Evolutionary conservation across 1,139 yeast genomes (phyloP).

Genomic region (Magnusiomyces magnusii): DNA sequence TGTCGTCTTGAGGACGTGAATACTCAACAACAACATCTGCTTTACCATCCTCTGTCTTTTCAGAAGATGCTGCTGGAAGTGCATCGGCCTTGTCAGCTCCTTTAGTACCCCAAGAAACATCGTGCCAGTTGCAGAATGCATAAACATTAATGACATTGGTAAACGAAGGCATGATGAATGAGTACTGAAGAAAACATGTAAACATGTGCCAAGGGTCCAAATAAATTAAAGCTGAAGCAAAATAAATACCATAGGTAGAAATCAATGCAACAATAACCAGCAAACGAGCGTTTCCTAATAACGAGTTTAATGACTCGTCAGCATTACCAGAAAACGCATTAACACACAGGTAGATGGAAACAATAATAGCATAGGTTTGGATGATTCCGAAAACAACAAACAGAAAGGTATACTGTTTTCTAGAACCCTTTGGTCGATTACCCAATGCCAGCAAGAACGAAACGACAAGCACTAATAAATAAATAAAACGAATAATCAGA

Average conservation of each 20-base stretch:
- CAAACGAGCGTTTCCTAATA: constrained; percentile 27
- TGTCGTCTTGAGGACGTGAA: constrained; percentile 63
- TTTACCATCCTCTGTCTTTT: constrained; percentile 54
- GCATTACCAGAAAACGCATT: constrained; percentile 27
- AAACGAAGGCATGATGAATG: constrained; percentile 80
- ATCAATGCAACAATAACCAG: constrained; percentile 68
- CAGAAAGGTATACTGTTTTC: constrained; percentile 30
- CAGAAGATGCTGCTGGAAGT: constrained; percentile 46
- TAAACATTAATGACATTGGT: constrained; percentile 69
- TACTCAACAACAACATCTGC: constrained; percentile 65
- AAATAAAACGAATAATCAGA: constrained; percentile 33
- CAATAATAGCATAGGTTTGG: constrained; percentile 34
- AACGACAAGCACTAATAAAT: constrained; percentile 31
- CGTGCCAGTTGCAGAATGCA: constrained; percentile 94
- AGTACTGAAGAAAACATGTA: constrained; percentile 78
- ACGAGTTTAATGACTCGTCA: constrained; percentile 9
- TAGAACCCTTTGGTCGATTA: constrained; percentile 38
- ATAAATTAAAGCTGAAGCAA: constrained; percentile 58
- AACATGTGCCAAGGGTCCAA: constrained; percentile 95
- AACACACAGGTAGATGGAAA: constrained; percentile 36
- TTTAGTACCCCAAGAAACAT: constrained; percentile 98
- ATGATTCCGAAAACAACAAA: constrained; percentile 36
- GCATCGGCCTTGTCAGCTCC: constrained; percentile 65
- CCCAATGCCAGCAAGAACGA: constrained; percentile 40
- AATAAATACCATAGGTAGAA: constrained; percentile 89